Evolutionary conservation across 257 asterid genomes (phyloP), one percentile per base, ranked within the genome.

Genomic region (Craterostigma plantagineum): DNA sequence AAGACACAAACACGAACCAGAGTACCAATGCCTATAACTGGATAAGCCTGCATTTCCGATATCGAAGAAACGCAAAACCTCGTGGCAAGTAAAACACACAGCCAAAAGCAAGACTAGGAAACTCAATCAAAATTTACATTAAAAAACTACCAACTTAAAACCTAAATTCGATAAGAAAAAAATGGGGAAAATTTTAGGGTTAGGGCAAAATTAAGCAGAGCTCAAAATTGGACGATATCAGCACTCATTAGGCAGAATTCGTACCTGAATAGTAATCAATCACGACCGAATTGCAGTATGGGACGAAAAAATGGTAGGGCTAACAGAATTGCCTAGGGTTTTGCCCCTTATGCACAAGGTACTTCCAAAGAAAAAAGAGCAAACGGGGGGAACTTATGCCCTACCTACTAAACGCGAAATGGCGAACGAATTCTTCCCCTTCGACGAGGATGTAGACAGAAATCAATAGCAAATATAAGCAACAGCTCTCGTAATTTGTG

Each of bases 311-410:
- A n/a, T 35, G 39, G 38, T n/a, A n/a, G 33, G 57, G 51, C 59
- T 40, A 44, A 1, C 30, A 10, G 33, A 41, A 43, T 53, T 51
- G 48, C 1, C 34, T 63, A 66, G 72, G 72, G 71, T 61, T 69
- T 66, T 52, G 60, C 59, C 43, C 53, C 47, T 63, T 71, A 63
- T 45, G 65, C 69, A 63, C 47, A 53, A 37, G 55, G 61, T 48
- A 68, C 69, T 66, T 53, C 66, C 66, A 58, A 64, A 60, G 59
- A 49, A 45, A 63, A 60, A 23, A 23, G 6, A 23, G 6, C 57
- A 51, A 54, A 39, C 44, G 48, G 43, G 37, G 49, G 37, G 37
- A 23, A 51, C n/a, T 50, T 35, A 12, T 49, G 56, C 64, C 69
- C 61, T 44, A 58, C 69, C 61, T 44, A 58, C 34, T 17, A 50